Evolutionary conservation across 169 alveolate genomes (phyloP), one percentile per base, ranked within the genome.

Genomic region (Toxoplasma gondii): DNA sequence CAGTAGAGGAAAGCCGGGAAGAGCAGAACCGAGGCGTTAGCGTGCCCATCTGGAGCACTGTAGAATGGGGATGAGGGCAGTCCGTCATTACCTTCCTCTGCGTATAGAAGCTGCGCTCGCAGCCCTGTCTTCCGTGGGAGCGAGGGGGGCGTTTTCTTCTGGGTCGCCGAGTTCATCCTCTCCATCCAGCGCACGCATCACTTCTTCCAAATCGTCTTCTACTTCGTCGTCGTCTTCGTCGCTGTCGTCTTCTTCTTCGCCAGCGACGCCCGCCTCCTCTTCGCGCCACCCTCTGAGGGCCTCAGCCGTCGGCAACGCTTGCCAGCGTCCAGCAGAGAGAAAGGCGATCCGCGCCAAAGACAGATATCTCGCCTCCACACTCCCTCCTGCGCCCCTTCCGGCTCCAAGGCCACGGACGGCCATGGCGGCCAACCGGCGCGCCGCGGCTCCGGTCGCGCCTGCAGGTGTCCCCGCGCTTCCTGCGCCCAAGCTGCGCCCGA

Each of bases 371-470:
- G 34, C 74, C 34, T 64, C 74, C 34, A 16, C 74, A 27, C n/a
- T 64, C 74, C 86, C 45, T n/a, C 44, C 86, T 2, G 27, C 86
- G 39, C 86, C 86, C n/a, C 86, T 10, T 1, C 86, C 86, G 29
- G 39, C 43, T 17, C 49, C 86, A 31, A 78, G 86, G 49, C 86
- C 86, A 1, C 86, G 86, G 4, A 78, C 86, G 2, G 86, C 86
- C 86, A 78, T 78, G 12, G 86, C 86, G 1, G 86, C 86, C 19
- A 78, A 45, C 86, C 86, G 86, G 2, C 86, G 39, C 39, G 86
- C 45, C 49, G 49, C 86, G n/a, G 86, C 86, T 10, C 86, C 86
- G 2, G 74, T 64, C 74, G 74, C 74, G 7, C 74, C 74, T 31
- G 74, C 74, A 16, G 74, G 74, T 22, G 74, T 64, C 74, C 74